Evolutionary conservation across 257 asterid species (phyloP).

Genomic region (Lycium ferocissimum): DNA sequence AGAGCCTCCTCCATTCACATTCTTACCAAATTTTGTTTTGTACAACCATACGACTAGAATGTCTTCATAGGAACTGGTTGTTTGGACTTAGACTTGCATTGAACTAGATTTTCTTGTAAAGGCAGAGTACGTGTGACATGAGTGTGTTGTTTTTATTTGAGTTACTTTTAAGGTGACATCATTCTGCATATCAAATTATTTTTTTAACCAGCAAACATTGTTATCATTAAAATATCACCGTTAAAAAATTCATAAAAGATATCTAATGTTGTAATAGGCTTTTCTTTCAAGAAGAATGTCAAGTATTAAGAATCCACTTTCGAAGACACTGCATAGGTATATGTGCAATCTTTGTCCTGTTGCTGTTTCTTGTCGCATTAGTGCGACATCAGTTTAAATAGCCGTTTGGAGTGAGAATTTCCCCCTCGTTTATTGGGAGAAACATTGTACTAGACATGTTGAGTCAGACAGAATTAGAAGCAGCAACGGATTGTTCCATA

Average conservation of each 20-base stretch:
- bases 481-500: background rate
- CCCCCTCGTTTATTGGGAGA: background rate
- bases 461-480: background rate
- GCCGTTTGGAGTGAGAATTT: background rate
- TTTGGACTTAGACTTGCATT: background rate
- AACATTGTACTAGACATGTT: background rate
- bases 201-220: background rate
- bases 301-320: background rate
- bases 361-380: background rate
- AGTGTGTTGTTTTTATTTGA: background rate
- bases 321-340: background rate
- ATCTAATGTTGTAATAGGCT: background rate
- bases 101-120: background rate
- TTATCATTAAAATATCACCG: background rate
- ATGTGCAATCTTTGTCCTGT: background rate
- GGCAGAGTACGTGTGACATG: background rate
- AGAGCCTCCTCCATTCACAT: background rate
- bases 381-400: background rate
- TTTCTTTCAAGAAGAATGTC: background rate
- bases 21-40: background rate
- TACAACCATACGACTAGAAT: background rate
- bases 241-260: background rate
- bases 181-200: background rate
- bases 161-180: slow-evolving; percentile 1
- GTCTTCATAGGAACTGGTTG: background rate